Evolutionary conservation across 345 rosid genomes (phyloP), one percentile per base, ranked within the genome.

Genomic region (Eucalyptus microcorys): DNA sequence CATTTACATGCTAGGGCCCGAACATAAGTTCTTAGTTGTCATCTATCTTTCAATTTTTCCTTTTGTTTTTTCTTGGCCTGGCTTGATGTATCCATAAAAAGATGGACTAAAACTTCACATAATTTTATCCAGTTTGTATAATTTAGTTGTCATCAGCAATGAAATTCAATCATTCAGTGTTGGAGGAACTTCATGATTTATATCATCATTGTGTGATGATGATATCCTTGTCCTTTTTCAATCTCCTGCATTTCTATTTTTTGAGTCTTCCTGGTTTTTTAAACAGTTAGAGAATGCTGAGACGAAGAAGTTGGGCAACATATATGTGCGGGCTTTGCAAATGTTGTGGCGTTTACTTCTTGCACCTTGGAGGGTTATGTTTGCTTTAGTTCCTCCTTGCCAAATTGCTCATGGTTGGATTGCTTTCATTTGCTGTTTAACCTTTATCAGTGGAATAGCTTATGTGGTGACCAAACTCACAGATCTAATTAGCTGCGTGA

Each of bases 361-460:
- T 87, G 92, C 87, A 27, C 99, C 98, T 30, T 96, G 99, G 98
- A 96, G 91, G 91, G 80, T 96, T 87, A 88, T 97, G 89, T 97
- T 97, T 91, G 99, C 99, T 87, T 93, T 96, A 90, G 97, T 97
- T 89, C 99, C 99, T 87, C 99, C 99, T 42, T 93, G 91, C 93
- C 96, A 93, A 79, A 93, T 97, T 88, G 97, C 96, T 90, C 96
- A 96, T 87, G 99, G 99, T 86, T 97, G 99, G 99, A 87, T 96
- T 80, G 96, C 99, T 86, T 96, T 97, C 91, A 91, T 95, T 90
- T 96, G 94, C 94, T 96, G 98, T 81, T 95, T 97, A 42, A 47
- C 93, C 88, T 97, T 96, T 93, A 96, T 96, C 93, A 95, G 96
- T 71, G 96, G 96, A 66, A 94, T 97, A 49, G 97, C 99, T 86